These are phyloP conservation scores for Elaeis oleifera DNA, from an alignment of 202 grass and related monocot genomes.

Conservation along the genomic window DNA sequence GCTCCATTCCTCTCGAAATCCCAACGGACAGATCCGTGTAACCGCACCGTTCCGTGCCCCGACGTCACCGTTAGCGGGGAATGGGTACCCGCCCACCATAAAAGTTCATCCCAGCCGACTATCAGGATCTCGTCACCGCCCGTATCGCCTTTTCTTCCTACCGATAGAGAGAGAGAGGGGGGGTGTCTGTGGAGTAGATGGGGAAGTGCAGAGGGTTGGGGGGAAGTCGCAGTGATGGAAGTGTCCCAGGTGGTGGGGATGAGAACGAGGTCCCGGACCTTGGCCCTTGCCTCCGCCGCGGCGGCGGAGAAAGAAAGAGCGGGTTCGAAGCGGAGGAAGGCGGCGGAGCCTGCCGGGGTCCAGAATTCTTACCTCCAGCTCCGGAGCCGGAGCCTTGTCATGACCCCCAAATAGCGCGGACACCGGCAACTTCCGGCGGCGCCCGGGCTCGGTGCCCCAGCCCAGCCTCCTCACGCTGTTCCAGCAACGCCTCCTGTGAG, in stretches of 20 bases:
- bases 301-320: constrained; percentile 12
- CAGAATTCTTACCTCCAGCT: constrained; percentile 1
- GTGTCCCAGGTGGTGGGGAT: constrained; percentile 64
- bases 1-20: background rate
- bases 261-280: constrained; percentile 44
- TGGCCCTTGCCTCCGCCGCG: constrained; percentile 21
- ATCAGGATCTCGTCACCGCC: no score
- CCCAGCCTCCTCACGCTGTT: constrained; percentile 25
- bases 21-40: background rate
- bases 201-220: constrained; percentile 43
- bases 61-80: background rate
- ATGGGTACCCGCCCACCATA: no score
- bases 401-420: constrained; percentile 10
- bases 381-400: constrained; percentile 6
- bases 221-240: constrained; percentile 46
- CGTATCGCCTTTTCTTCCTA: no score
- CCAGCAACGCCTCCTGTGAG: constrained; percentile 46
- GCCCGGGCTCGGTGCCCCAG: background rate
- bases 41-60: background rate
- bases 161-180: no score
- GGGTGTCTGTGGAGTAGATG: constrained; percentile 40
- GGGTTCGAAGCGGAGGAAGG: constrained; percentile 35
- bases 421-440: constrained; percentile 1
- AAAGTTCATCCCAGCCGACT: no score
- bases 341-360: background rate